Base-by-base conservation (phyloP, 306 rosid genomes). In the Alnus rubra region DNA sequence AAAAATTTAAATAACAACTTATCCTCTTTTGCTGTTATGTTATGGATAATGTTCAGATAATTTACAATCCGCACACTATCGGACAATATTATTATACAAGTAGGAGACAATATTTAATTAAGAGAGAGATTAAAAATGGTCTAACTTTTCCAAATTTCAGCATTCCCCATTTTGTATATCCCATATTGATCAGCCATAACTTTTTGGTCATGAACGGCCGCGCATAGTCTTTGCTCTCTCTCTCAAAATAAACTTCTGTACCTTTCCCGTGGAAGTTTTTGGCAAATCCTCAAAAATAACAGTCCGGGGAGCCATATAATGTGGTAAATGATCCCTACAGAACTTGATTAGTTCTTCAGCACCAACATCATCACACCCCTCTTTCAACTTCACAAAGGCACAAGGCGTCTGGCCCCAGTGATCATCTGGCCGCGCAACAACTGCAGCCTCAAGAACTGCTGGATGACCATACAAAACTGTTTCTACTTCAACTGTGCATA, bases 351-450 rank as follows among this genome's bases (percentile, higher is more conserved):
- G 79, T 8, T 89, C 93, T 78, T 79, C 77, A 16, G 72, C 82
- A 78, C 78, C 70, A 19, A 60, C 84, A 50, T 83, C 51, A 7
- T 76, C 74, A 81, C 70, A 69, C 13, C 97, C 93, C 0, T 87
- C 88, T 79, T 88, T 94, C 71, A 91, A 59, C 70, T 78, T 86
- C 76, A 92, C 83, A 84, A 92, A 92, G n/a, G 97, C 97, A 79
- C 97, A 94, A 49, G 95, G 93, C 3, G 97, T 88, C 80, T 92
- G 92, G 44, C 97, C 97, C 97, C 97, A 91, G 12, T 89, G 97
- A 23, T 89, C 74, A 78, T 91, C 98, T 0, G 97, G 98, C 23
- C 93, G 55, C 0, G 86, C 94, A 10, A 92, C 95, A 56, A 92
- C 92, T 10, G 97, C 97, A 3, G 93, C 97, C 86, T 94, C 97